Conservation (phyloP, 495 filamentous ascomycete genomes). For the Pseudoneurospora amorphoporcata region DNA sequence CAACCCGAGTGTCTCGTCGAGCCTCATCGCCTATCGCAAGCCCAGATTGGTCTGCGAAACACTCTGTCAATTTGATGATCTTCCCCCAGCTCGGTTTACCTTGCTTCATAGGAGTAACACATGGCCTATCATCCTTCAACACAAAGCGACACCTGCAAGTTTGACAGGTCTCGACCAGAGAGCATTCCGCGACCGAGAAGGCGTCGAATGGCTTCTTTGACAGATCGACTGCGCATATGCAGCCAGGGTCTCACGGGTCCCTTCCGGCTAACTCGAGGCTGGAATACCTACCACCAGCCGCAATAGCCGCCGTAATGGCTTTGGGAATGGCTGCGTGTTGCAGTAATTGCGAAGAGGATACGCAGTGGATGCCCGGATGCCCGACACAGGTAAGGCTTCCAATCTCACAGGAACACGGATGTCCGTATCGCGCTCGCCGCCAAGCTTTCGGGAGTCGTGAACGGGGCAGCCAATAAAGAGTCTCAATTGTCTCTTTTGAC, state of each 20-base stretch:
- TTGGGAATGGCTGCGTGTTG: neutral
- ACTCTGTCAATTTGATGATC: neutral
- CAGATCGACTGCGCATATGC: neutral
- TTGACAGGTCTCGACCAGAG: neutral
- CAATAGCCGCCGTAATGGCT: neutral
- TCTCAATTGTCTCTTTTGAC: neutral
- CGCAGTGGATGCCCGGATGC: neutral
- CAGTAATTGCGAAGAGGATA: neutral
- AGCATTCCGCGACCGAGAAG: neutral
- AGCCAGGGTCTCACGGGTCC: neutral
- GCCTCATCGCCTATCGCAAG: neutral
- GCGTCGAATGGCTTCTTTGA: neutral
- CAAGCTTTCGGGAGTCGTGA: neutral
- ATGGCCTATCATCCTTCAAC: neutral
- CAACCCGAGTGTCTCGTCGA: neutral
- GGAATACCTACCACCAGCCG: neutral
- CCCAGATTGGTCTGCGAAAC: neutral
- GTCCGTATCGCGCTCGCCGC: neutral
- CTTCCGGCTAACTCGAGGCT: neutral
- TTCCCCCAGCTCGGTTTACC: rapidly evolving
- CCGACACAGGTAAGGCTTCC: neutral
- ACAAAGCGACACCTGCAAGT: neutral
- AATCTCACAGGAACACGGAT: neutral
- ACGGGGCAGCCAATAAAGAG: neutral
- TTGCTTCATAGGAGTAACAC: neutral